Evolutionary conservation across 2,329 filamentous ascomycete species (phyloP).

Genomic region (Fusarium poae): DNA sequence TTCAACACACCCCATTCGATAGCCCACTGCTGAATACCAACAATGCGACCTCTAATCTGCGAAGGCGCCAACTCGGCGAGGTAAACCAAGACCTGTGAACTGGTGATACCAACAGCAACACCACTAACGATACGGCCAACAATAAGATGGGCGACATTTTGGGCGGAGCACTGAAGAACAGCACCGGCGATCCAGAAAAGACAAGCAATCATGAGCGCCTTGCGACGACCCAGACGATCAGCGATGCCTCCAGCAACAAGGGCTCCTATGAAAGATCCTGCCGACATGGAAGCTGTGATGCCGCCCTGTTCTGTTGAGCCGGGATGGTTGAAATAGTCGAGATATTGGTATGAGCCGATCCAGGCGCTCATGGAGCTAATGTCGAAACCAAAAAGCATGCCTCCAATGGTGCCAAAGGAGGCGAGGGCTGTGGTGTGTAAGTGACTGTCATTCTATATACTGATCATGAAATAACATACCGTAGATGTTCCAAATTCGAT

Average conservation of each 20-base stretch:
- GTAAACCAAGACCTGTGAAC: slow-evolving; percentile 76
- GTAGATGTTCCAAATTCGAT: slow-evolving; percentile 56
- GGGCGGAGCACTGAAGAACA: slow-evolving; percentile 69
- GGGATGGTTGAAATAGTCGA: slow-evolving; percentile 65
- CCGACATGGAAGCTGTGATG: slow-evolving; percentile 64
- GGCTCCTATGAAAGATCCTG: slow-evolving; percentile 62
- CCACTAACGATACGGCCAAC: slow-evolving; percentile 72
- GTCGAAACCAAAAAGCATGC: slow-evolving; percentile 67
- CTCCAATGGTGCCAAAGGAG: slow-evolving; percentile 58
- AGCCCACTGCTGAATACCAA: slow-evolving; percentile 79
- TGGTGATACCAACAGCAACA: slow-evolving; percentile 74
- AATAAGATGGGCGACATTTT: slow-evolving; percentile 68
- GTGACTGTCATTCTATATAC: not conserved
- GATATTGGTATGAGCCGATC: slow-evolving; percentile 64
- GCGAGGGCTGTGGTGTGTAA: slow-evolving; percentile 51
- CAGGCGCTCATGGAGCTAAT: slow-evolving; percentile 71
- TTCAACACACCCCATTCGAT: slow-evolving; percentile 68
- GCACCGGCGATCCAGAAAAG: slow-evolving; percentile 69
- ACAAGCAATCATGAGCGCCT: slow-evolving; percentile 61
- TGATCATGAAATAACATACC: slow-evolving; percentile 41
- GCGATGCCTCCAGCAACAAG: slow-evolving; percentile 61
- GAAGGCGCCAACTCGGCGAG: slow-evolving; percentile 74
- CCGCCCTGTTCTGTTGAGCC: slow-evolving; percentile 61
- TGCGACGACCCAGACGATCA: slow-evolving; percentile 60
- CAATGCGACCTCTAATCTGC: slow-evolving; percentile 70